phyloP scores from a whole-genome alignment of 495 filamentous ascomycete species.

The Daldinia childiae region DNA sequence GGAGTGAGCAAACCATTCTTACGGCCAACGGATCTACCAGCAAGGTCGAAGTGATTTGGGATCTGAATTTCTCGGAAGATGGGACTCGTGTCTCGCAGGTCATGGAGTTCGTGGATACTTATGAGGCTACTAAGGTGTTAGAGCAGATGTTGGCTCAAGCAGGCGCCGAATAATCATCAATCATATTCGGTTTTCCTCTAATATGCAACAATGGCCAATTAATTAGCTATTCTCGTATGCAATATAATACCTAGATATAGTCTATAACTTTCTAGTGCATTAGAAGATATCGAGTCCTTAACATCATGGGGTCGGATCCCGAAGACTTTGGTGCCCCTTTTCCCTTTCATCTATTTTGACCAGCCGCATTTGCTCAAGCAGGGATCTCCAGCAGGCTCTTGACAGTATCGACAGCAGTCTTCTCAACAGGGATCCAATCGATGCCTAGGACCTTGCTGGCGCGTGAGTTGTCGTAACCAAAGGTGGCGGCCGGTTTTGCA shows the following conservation, averaged over 20 bases:
- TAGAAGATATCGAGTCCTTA: neutral
- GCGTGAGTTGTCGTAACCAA: slow-evolving; percentile 61
- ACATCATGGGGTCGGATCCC: neutral
- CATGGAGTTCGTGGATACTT: neutral
- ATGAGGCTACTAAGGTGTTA: neutral
- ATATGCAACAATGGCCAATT: neutral
- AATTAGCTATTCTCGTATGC: neutral
- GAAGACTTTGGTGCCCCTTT: neutral
- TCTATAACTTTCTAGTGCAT: neutral
- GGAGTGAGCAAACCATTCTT: neutral
- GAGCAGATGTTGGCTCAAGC: neutral
- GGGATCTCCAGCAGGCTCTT: slow-evolving; percentile 60
- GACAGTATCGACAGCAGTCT: slow-evolving; percentile 65
- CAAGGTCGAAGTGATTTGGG: neutral
- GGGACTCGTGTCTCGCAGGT: neutral
- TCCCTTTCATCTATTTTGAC: neutral
- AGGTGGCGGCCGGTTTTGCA: slow-evolving; percentile 50
- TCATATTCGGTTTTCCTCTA: too few relatives aligned
- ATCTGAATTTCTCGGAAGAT: neutral
- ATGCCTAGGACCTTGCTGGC: slow-evolving; percentile 64
- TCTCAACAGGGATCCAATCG: slow-evolving; percentile 65
- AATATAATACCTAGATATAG: neutral
- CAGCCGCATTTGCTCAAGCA: slow-evolving; percentile 20
- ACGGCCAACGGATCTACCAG: neutral
- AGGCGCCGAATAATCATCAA: neutral